These are phyloP conservation scores for Hyaloperonospora brassicae DNA, from an alignment of 352 stramenopile genomes.

Conservation along the genomic window DNA sequence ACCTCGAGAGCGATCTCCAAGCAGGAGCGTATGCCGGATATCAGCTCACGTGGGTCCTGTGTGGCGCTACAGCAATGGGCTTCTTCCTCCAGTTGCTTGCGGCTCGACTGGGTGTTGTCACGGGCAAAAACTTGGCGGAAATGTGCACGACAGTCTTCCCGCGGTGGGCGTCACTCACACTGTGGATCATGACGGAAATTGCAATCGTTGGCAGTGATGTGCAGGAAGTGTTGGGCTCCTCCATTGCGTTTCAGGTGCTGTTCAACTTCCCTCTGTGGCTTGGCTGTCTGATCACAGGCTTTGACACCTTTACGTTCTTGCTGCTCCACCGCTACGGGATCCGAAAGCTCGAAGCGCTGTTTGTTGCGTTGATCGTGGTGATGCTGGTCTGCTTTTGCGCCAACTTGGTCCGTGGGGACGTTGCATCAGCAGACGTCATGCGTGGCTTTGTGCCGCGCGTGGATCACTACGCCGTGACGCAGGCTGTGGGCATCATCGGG, in stretches of 20 bases:
- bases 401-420: conserved; percentile 82
- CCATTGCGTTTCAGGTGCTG: conserved; percentile 88
- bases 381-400: conserved; percentile 92
- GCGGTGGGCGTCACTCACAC: conserved; percentile 55
- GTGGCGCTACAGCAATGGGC: conserved; percentile 83
- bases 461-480: conserved; percentile 66
- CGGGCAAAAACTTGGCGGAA: conserved; percentile 86
- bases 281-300: conserved; percentile 80
- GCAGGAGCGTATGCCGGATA: conserved; percentile 86
- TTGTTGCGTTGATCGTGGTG: conserved; percentile 86
- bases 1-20: conserved; percentile 94
- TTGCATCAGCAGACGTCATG: conserved; percentile 55
- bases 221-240: conserved; percentile 88
- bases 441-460: conserved; percentile 76
- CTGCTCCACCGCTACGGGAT: conserved; percentile 89
- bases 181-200: conserved; percentile 91
- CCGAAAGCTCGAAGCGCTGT: conserved; percentile 90
- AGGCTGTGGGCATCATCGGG: conserved; percentile 89
- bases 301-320: conserved; percentile 94
- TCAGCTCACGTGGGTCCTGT: conserved; percentile 89
- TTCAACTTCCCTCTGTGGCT: conserved; percentile 86
- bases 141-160: conserved; percentile 79
- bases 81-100: conserved; percentile 92
- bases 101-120: conserved; percentile 87
- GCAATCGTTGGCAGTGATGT: conserved; percentile 89